Conservation (phyloP, 192 early-diverging fungal genomes). For the Coemansia erecta region DNA sequence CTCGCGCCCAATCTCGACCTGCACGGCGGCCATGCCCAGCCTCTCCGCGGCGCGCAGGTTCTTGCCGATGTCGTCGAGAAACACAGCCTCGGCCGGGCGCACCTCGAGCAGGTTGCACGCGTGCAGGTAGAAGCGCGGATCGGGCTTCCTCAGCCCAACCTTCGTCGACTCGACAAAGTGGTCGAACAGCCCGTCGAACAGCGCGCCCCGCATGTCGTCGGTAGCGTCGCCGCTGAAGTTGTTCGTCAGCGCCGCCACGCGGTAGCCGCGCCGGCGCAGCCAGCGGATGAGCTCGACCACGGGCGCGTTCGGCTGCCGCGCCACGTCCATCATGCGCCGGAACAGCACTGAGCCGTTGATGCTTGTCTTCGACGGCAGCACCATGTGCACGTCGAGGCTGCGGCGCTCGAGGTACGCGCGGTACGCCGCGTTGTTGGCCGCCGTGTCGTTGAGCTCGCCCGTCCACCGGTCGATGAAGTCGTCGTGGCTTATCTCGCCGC, state of each 20-base stretch:
- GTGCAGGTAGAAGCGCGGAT: constrained; percentile 67
- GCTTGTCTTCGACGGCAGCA: constrained; percentile 17
- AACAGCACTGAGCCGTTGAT: constrained; percentile 35
- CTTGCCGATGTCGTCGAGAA: constrained; percentile 83
- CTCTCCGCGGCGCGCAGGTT: constrained; percentile 70
- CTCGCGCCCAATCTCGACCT: constrained; percentile 47
- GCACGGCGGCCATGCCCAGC: constrained; percentile 71
- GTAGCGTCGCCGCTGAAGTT: constrained; percentile 60
- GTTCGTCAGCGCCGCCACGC: constrained; percentile 79
- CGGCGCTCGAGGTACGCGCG: constrained; percentile 28
- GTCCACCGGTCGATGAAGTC: constrained; percentile 36
- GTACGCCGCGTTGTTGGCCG: constrained; percentile 41
- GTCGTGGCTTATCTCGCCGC: constrained; percentile 33
- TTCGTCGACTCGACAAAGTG: constrained; percentile 72
- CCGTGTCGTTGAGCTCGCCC: constrained; percentile 40
- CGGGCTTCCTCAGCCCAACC: constrained; percentile 81
- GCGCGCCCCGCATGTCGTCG: constrained; percentile 15
- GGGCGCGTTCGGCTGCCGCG: constrained; percentile 17
- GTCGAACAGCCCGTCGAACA: constrained; percentile 61
- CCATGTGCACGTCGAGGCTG: constrained; percentile 27
- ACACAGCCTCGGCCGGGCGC: constrained; percentile 64
- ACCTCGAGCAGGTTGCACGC: constrained; percentile 73
- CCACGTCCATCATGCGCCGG: constrained; percentile 34
- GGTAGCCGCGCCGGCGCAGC: constrained; percentile 57
- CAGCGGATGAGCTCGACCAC: constrained; percentile 31